These are phyloP conservation scores for Citrullus mucosospermus DNA, from an alignment of 306 rosid species.

Conservation along the genomic window DNA sequence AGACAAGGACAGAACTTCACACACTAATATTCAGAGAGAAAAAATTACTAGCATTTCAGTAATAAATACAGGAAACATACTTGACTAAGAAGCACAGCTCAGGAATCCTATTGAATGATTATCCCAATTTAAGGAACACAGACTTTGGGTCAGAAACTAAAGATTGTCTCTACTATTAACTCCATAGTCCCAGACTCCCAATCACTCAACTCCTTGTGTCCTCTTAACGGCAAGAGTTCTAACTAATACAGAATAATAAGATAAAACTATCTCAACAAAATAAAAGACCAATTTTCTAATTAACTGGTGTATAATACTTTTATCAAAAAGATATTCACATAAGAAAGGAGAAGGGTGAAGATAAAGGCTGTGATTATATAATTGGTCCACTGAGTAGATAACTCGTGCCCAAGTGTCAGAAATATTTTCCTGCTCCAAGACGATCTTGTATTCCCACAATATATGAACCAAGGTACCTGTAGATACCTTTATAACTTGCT, in stretches of 20 bases:
- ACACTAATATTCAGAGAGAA: background rate
- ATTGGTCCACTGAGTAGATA: background rate
- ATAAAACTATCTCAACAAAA: background rate
- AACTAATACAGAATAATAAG: background rate
- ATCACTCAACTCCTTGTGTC: background rate
- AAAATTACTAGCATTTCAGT: background rate
- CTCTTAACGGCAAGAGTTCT: background rate
- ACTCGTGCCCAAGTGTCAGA: background rate
- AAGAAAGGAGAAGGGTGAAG: background rate
- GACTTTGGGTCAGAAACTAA: background rate
- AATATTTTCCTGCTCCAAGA: background rate
- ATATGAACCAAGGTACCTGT: background rate
- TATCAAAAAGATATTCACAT: background rate
- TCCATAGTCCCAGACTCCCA: background rate
- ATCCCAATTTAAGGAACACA: background rate
- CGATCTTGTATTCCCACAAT: background rate
- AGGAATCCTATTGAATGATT: background rate
- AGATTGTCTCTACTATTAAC: background rate
- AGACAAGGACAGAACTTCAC: background rate
- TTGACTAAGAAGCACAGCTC: background rate
- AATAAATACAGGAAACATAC: background rate
- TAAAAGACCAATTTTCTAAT: background rate
- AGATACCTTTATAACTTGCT: background rate
- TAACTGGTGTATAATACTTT: background rate
- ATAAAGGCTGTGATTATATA: background rate